These are phyloP conservation scores for Amanita pallidorosea DNA, from an alignment of 768 basidiomycete species.

Conservation along the genomic window DNA sequence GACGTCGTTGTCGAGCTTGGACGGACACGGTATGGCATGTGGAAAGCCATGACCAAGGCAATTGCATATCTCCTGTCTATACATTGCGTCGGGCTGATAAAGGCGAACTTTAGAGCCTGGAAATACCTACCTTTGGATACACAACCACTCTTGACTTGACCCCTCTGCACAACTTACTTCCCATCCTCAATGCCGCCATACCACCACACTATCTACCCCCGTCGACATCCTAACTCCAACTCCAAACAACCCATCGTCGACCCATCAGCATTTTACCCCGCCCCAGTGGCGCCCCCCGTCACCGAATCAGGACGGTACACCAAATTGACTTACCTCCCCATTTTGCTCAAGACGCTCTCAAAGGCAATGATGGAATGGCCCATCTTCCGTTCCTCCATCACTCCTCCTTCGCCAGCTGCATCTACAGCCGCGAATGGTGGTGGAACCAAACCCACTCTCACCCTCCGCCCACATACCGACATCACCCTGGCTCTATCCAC, in stretches of 20 bases:
- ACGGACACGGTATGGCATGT: conserved; percentile 76
- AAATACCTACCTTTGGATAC: conserved; percentile 79
- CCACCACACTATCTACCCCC: conserved; percentile 38
- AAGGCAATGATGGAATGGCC: conserved; percentile 81
- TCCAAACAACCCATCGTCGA: conserved; percentile 18
- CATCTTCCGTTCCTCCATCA: conserved; percentile 67
- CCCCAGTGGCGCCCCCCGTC: conserved; percentile 30
- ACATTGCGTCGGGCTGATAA: not conserved
- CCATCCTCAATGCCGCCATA: conserved; percentile 44
- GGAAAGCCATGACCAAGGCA: conserved; percentile 83
- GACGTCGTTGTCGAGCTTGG: conserved; percentile 65
- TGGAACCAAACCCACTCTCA: conserved; percentile 50
- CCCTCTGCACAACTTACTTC: conserved; percentile 1
- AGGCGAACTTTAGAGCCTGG: conserved; percentile 46
- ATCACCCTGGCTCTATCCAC: conserved; percentile 72
- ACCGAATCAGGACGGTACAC: conserved; percentile 46
- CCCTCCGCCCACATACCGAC: conserved; percentile 64
- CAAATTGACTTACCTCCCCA: conserved; percentile 70
- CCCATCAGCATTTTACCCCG: conserved; percentile 26
- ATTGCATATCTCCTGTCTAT: conserved; percentile 6
- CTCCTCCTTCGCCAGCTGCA: conserved; percentile 24
- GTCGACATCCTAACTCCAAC: conserved; percentile 7
- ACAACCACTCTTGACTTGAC: conserved; percentile 9
- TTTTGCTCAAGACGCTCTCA: conserved; percentile 75
- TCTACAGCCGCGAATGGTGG: not conserved